Evolutionary conservation across 371 early-diverging fungal species (phyloP), one percentile per base, ranked within the genome.

Genomic region (Phascolomyces articulosus): DNA sequence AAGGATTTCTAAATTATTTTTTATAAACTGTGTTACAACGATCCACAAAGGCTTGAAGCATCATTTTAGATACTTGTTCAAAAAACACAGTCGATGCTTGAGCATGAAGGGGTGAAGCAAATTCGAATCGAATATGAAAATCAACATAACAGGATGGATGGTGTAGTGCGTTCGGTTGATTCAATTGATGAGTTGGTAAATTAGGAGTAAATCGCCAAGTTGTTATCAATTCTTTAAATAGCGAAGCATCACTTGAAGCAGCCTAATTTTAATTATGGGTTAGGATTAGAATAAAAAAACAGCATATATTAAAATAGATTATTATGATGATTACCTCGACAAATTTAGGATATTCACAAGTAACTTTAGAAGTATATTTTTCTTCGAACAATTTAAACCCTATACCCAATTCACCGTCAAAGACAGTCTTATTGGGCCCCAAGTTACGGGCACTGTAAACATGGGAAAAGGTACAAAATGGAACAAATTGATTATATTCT

Each of bases 101-200:
- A 16, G 92, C 89, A 71, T 95, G 91, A 4, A 95, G 56, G 11
- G 89, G 82, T 0, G 92, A 91, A 27, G 85, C 76, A 71, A 95
- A 93, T 67, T 93, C 90, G 73, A 93, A 95, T n/a, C 77, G 68
- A 38, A 95, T 88, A 40, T 79, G 64, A 70, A 93, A 93, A 66
- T 91, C 90, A 2, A 93, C 84, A 67, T 71, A 73, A 68, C 90
- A 90, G 13, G 81, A 70, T 0, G 87, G 85, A 53, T 82, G 84
- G 41, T 83, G 63, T 73, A 7, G 66, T 65, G 63, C 38, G 31
- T 64, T 75, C 65, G 69, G 71, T 21, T 56, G 65, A 26, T 58
- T 72, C 2, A 73, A 63, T 23, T 72, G 64, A 18, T 76, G 60
- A 4, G 62, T 59, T 21, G 78, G 73, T 9, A 78, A 40, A 48